Evolutionary conservation across 2,329 filamentous ascomycete species (phyloP).

Genomic region (Aspergillus brunneoviolaceus): DNA sequence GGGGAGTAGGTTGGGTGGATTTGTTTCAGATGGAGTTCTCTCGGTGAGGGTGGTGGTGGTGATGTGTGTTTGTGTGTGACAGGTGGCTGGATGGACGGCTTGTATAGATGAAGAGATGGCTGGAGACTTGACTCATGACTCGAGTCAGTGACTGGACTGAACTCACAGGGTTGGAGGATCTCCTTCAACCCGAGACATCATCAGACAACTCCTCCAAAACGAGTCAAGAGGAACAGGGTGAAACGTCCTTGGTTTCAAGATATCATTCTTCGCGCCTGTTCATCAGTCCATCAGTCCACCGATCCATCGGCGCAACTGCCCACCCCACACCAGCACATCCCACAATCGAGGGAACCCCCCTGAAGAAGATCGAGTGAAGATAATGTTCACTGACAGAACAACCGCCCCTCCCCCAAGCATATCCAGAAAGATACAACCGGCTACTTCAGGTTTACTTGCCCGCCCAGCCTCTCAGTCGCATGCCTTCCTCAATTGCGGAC

Average conservation of each 20-base stretch:
- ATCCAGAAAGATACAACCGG: background rate
- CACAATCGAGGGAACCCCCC: background rate
- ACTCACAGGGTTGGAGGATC: too few species aligned
- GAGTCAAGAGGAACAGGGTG: background rate
- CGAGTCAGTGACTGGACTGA: background rate
- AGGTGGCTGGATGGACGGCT: too few species aligned
- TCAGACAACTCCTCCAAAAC: background rate
- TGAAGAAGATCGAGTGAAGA: background rate
- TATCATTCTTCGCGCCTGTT: background rate
- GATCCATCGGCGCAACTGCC: background rate
- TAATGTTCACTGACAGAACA: background rate
- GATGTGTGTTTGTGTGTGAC: too few species aligned
- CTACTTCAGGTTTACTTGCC: slow-evolving; percentile 23
- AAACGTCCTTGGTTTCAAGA: background rate
- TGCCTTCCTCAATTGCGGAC: slow-evolving; percentile 82
- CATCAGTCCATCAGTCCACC: background rate
- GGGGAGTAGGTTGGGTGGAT: background rate
- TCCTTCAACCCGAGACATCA: background rate
- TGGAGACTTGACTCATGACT: too few species aligned
- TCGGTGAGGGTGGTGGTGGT: background rate
- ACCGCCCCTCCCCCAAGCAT: background rate
- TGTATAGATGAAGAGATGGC: too few species aligned
- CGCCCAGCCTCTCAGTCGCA: slow-evolving; percentile 79
- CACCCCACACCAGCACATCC: background rate
- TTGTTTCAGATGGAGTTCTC: background rate